Evolutionary conservation across 176 grass and related monocot genomes (phyloP).

Genomic region (Triticum aestivum): DNA sequence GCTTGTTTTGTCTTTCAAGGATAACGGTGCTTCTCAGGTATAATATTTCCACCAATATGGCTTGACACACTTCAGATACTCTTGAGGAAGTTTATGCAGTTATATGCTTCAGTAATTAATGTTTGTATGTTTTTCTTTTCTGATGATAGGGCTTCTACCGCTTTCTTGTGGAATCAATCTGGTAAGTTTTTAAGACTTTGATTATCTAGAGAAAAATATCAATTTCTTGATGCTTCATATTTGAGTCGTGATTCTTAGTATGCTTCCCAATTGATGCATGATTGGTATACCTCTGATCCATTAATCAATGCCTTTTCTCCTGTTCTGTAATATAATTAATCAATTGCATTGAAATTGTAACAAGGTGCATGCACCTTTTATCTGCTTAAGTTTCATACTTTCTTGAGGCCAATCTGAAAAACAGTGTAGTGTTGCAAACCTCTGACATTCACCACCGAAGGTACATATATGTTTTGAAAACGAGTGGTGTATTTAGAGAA

Average conservation of each 20-base stretch:
- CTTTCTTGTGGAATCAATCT: neutral
- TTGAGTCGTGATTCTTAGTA: neutral
- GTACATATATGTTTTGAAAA: neutral
- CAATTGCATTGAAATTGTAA: too few relatives aligned
- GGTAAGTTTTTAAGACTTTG: neutral
- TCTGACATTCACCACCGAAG: neutral
- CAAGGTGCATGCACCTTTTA: neutral
- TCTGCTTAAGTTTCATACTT: neutral
- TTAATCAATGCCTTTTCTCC: too few relatives aligned
- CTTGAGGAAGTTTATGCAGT: neutral
- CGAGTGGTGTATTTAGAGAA: neutral
- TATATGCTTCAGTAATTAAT: neutral
- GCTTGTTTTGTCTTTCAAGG: too few relatives aligned
- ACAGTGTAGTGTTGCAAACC: neutral
- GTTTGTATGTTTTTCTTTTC: neutral
- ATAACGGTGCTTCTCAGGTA: neutral
- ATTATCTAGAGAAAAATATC: neutral
- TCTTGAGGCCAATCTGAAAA: neutral
- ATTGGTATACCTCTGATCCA: neutral
- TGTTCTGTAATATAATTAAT: neutral
- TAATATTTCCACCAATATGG: too few relatives aligned
- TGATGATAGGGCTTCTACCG: neutral
- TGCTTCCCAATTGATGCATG: neutral
- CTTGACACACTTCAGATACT: neutral
- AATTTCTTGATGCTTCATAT: neutral